These are phyloP conservation scores for Candida yuanshanica DNA, from an alignment of 805 yeast species.

Conservation along the genomic window DNA sequence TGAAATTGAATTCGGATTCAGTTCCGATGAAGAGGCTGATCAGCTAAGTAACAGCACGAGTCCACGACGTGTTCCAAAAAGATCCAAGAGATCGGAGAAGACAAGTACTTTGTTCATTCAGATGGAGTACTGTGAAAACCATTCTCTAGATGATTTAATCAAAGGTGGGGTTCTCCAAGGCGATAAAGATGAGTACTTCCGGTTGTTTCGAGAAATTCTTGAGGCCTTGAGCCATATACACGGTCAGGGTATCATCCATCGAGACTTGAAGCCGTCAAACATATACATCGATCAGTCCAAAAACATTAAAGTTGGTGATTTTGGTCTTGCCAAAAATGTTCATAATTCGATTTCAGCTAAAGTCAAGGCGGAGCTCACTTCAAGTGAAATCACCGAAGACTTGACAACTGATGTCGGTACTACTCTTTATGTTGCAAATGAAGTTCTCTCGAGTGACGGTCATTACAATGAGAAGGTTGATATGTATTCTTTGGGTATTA, in stretches of 20 bases:
- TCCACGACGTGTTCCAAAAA: conserved; percentile 10
- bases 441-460: conserved; percentile 67
- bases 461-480: conserved; percentile 92
- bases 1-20: conserved; percentile 46
- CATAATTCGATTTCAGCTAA: conserved; percentile 39
- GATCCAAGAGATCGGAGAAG: conserved; percentile 20
- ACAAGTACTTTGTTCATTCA: conserved; percentile 83
- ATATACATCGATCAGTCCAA: conserved; percentile 88
- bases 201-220: conserved; percentile 76
- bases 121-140: conserved; percentile 98
- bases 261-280: conserved; percentile 93
- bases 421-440: conserved; percentile 86
- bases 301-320: conserved; percentile 92
- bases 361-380: conserved; percentile 20
- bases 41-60: conserved; percentile 7
- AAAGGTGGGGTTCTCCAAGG: conserved; percentile 63
- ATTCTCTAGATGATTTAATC: conserved; percentile 79
- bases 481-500: conserved; percentile 90
- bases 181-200: conserved; percentile 81
- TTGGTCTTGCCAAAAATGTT: conserved; percentile 91
- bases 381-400: conserved; percentile 46
- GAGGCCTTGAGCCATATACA: conserved; percentile 92
- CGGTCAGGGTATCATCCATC: conserved; percentile 87
- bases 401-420: conserved; percentile 93
- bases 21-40: conserved; percentile 17